phyloP scores from a whole-genome alignment of 176 grass and related monocot genomes.

The Otatea glauca region DNA sequence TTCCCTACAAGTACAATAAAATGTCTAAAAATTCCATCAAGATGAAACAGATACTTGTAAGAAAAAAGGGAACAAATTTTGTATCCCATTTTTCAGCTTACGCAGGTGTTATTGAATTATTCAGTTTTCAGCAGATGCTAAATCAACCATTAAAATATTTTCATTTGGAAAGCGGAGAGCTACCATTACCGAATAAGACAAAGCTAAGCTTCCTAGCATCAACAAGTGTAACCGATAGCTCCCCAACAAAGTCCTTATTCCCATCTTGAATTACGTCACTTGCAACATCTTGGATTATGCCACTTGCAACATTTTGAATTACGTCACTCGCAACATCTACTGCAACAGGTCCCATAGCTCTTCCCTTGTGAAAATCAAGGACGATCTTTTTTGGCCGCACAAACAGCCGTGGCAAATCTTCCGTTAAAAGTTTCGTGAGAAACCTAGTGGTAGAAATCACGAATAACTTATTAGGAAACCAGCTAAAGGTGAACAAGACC shows the following conservation, averaged over 20 bases:
- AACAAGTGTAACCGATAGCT: constrained; percentile 91
- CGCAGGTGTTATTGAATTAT: background rate
- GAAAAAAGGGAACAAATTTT: background rate
- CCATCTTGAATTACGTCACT: constrained; percentile 70
- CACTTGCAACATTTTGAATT: constrained; percentile 69
- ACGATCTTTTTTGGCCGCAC: constrained; percentile 95
- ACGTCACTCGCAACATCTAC: constrained; percentile 52
- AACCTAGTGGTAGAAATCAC: constrained; percentile 62
- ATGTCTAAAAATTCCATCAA: background rate
- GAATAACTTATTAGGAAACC: constrained; percentile 29
- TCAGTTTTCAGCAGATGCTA: constrained; percentile 12
- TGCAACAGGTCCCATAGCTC: constrained; percentile 76
- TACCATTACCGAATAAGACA: constrained; percentile 72
- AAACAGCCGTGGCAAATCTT: constrained; percentile 95
- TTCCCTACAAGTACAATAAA: constrained; percentile 63
- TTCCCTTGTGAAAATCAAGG: constrained; percentile 95
- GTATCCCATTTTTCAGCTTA: background rate
- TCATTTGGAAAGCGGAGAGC: constrained; percentile 23
- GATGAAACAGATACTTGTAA: background rate
- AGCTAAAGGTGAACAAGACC: background rate
- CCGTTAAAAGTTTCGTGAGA: constrained; percentile 88
- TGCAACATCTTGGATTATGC: constrained; percentile 65
- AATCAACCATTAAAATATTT: background rate
- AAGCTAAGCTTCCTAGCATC: constrained; percentile 95
- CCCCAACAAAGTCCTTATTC: constrained; percentile 91